Base-by-base conservation (phyloP, 1,139 yeast species). In the Candida tunisiensis region DNA sequence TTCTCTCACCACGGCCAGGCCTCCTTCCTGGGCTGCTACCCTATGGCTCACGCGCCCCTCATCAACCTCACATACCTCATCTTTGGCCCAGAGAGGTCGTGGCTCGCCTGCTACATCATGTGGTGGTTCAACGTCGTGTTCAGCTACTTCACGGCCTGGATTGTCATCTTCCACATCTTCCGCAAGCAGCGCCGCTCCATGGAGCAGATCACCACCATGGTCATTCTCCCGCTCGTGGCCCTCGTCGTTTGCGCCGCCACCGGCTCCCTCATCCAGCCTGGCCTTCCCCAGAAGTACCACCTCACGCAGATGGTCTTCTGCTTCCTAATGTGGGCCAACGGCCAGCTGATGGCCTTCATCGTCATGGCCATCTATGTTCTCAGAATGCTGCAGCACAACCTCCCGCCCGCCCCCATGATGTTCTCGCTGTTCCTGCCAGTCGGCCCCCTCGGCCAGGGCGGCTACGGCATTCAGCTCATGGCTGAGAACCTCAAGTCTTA, bases 371-470 rank as follows among this genome's bases (percentile, higher is more conserved):
- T 77, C 4, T 71, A 73, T 43, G 53, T 74, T 32, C 60, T 71
- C 57, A 66, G 72, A 32, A 49, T 78, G 21, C 49, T 75, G 12
- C 50, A 65, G 6, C 57, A 64, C 45, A 74, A 73, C 34, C 48
- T 75, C 19, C 93, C 93, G 0, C 49, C 60, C 3, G 51, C 55
- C 29, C 44, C 47, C 14, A 51, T 67, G 16, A 49, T 58, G 11
- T 69, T 71, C 42, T 57, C 77, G 12, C 48, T 62, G 31, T 72
- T 74, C 44, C 58, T 71, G 29, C 74, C 78, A 6, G 53, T 73
- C 24, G 88, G 83, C 11, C 69, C 73, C 15, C 50, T 77, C 45
- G 93, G 94, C 13, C 94, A 82, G 51, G 92, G 91, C 3, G 66
- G 80, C 2, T 78, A 57, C 47, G 77, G 77, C 3, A 60, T 75